phyloP scores from a whole-genome alignment of 768 basidiomycete genomes.

The Boletus rex-veris region DNA sequence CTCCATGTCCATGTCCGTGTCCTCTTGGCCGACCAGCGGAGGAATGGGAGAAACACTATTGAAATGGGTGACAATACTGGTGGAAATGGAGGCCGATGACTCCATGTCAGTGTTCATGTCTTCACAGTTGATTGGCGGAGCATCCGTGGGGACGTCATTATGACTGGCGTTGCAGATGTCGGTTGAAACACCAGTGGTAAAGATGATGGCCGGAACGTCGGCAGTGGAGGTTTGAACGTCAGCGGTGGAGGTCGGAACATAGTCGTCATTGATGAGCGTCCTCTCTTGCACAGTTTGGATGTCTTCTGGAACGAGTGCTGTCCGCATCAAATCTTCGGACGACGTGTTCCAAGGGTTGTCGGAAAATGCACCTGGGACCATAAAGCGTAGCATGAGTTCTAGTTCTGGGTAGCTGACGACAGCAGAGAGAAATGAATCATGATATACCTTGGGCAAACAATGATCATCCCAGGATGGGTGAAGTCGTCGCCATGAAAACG shows the following conservation, averaged over 20 bases:
- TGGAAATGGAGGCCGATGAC: neutral
- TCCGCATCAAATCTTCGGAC: no score
- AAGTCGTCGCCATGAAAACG: neutral
- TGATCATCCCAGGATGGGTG: neutral
- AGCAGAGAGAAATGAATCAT: neutral
- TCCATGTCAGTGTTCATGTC: neutral
- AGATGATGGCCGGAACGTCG: no score
- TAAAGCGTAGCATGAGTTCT: neutral
- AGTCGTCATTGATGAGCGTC: no score
- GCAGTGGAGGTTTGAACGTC: no score
- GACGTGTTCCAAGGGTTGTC: neutral
- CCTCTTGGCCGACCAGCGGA: neutral
- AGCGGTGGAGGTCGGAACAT: no score
- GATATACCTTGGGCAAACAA: neutral
- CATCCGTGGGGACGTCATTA: no score
- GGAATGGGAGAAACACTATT: neutral
- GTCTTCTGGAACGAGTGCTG: no score
- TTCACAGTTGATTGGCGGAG: no score
- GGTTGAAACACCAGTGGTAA: no score
- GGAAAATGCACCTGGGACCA: neutral
- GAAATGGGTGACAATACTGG: neutral
- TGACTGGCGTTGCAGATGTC: no score
- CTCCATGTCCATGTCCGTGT: neutral
- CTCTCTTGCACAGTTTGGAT: neutral
- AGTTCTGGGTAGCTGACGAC: neutral